Base-by-base conservation (phyloP, 2,329 filamentous ascomycete species). In the Plenodomus biglobosus region DNA sequence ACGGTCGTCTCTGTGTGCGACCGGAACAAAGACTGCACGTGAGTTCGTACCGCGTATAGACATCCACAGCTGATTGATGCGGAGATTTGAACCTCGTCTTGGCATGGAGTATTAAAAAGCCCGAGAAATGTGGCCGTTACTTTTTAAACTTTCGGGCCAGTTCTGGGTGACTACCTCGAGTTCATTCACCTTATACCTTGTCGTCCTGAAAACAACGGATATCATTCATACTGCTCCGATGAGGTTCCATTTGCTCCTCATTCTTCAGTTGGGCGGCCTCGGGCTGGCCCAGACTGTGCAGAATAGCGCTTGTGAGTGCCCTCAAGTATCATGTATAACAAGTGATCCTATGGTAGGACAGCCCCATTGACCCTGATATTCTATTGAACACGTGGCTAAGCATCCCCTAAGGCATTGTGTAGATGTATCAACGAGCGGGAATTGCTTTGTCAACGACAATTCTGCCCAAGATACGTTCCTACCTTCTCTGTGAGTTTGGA, bases 401-500 rank as follows among this genome's bases (percentile, higher is more conserved):
- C 2, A 18, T 0, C 2, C 1, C n/a, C 1, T 17, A 13, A 69
- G 67, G 50, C 48, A 35, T 56, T 63, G 13, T 70, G 67, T 44
- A 38, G 52, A 30, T 70, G 67, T 40, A 42, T 62, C 40, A 70
- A 69, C 44, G 38, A 39, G 30, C 50, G 58, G 1, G 67, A 70
- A 46, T 51, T 44, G 20, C 36, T 50, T 0, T 70, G 67, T 53
- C 51, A 59, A 18, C 39, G 59, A 18, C 39, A 46, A 8, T 40
- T 20, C 19, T 70, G 67, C 40, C 61, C 63, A 11, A 47, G 56
- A 1, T 68, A 69, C 44, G 18, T 40, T 15, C 44, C 56, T 5
- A 22, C 36, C 3, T 43, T 41, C 10, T 30, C 20, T 3, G 50
- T 53, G 38, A 27, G 41, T 38, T 4, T 13, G 18, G 19, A n/a